Evolutionary conservation across 352 stramenopile species (phyloP).

Genomic region (Lagenidium giganteum): DNA sequence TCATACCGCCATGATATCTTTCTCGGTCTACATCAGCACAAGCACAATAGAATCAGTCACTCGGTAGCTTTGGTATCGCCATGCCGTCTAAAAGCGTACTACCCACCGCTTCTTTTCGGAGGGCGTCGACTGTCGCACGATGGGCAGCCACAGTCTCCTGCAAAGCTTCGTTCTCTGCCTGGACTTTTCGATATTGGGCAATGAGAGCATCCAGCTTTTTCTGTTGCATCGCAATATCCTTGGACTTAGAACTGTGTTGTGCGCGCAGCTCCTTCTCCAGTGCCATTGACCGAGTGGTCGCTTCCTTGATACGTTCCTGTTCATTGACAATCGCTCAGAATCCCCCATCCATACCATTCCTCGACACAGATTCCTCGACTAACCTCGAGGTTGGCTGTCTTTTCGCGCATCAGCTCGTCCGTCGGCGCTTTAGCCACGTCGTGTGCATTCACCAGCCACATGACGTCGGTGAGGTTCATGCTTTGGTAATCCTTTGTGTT

Average conservation of each 20-base stretch:
- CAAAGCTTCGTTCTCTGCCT: constrained; percentile 75
- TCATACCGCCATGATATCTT: constrained; percentile 79
- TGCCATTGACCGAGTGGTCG: constrained; percentile 54
- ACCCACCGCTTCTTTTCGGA: constrained; percentile 82
- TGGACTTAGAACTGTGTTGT: constrained; percentile 72
- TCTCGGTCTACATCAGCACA: constrained; percentile 58
- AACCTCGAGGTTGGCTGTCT: constrained; percentile 81
- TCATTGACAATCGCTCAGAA: not conserved
- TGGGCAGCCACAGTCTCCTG: constrained; percentile 60
- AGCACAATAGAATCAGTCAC: constrained; percentile 1
- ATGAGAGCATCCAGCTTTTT: constrained; percentile 81
- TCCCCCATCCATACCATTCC: no score
- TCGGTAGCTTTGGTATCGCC: not conserved
- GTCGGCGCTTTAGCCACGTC: constrained; percentile 67
- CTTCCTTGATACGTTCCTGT: constrained; percentile 82
- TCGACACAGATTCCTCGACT: constrained; percentile 24
- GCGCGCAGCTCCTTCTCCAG: constrained; percentile 68
- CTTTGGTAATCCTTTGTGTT: constrained; percentile 89
- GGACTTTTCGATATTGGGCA: constrained; percentile 76
- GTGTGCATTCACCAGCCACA: constrained; percentile 81
- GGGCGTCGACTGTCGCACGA: constrained; percentile 55
- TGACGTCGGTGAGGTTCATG: constrained; percentile 73
- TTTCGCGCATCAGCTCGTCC: constrained; percentile 83
- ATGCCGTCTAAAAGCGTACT: not conserved
- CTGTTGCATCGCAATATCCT: constrained; percentile 62